These are phyloP conservation scores for Cordyceps tenuipes DNA, from an alignment of 2,329 filamentous ascomycete genomes.

Conservation along the genomic window DNA sequence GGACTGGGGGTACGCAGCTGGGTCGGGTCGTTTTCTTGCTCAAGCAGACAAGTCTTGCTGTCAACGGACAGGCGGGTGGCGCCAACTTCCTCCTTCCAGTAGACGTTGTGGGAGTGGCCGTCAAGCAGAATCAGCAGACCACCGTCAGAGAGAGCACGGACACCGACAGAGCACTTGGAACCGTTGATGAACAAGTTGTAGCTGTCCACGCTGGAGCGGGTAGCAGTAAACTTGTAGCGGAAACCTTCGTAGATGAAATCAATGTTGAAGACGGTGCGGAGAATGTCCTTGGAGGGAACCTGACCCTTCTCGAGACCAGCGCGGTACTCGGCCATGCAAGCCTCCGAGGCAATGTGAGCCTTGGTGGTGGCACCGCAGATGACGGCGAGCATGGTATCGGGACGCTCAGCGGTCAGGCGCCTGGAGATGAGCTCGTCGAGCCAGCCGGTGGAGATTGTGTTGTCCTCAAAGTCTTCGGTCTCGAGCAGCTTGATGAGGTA, in stretches of 20 bases:
- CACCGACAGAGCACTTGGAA: conserved; percentile 88
- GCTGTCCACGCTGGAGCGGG: conserved; percentile 82
- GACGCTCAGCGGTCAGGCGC: conserved; percentile 90
- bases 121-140: conserved; percentile 84
- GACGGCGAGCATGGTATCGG: conserved; percentile 87
- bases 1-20: conserved; percentile 91
- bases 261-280: conserved; percentile 95
- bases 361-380: conserved; percentile 92
- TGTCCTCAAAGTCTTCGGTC: conserved; percentile 96
- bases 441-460: conserved; percentile 99
- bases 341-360: conserved; percentile 89
- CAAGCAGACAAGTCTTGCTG: conserved; percentile 93
- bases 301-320: conserved; percentile 92
- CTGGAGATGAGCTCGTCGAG: conserved; percentile 97
- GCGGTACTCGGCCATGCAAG: conserved; percentile 78
- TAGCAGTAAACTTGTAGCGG: conserved; percentile 97
- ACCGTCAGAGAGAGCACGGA: conserved; percentile 87
- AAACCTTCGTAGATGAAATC: conserved; percentile 98
- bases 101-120: conserved; percentile 93
- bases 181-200: conserved; percentile 99
- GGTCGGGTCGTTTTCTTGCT: conserved; percentile 98
- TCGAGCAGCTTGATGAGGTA: conserved; percentile 98
- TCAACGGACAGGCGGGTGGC: conserved; percentile 94
- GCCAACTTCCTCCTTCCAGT: conserved; percentile 98
- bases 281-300: conserved; percentile 88